phyloP scores from a whole-genome alignment of 192 early-diverging fungal species.

The Coemansia sp. region DNA sequence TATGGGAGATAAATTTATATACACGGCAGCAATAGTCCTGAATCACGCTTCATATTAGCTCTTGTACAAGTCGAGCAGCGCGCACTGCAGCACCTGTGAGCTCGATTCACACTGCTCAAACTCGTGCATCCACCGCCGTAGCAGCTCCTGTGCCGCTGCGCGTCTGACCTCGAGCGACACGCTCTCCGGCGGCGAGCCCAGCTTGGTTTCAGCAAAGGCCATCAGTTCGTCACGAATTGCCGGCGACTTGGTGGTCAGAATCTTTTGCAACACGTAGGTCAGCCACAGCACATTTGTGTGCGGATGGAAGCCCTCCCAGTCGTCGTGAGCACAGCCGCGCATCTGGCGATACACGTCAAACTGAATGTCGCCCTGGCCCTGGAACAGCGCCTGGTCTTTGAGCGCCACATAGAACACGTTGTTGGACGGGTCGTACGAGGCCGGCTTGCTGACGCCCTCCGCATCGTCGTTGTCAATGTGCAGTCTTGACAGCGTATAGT shows the following conservation, averaged over 20 bases:
- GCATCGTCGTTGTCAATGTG: constrained; percentile 47
- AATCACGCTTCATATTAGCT: no score
- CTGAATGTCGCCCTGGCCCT: constrained; percentile 63
- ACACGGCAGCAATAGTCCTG: background rate
- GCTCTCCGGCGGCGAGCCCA: constrained; percentile 26
- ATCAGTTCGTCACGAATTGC: constrained; percentile 39
- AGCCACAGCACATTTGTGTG: constrained; percentile 51
- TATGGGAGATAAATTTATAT: background rate
- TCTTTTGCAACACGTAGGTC: constrained; percentile 47
- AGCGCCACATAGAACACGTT: constrained; percentile 56
- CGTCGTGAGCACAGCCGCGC: constrained; percentile 37
- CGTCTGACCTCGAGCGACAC: constrained; percentile 22
- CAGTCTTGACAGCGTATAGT: constrained; percentile 67
- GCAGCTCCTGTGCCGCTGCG: constrained; percentile 42
- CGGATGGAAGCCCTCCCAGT: constrained; percentile 45
- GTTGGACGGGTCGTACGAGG: constrained; percentile 29
- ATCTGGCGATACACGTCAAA: constrained; percentile 72
- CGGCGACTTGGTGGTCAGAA: constrained; percentile 41
- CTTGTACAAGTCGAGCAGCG: constrained; percentile 50
- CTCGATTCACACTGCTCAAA: constrained; percentile 47
- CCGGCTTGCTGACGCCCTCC: constrained; percentile 17
- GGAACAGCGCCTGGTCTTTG: constrained; percentile 55
- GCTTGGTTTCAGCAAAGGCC: constrained; percentile 40
- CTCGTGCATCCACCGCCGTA: constrained; percentile 47
- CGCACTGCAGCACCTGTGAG: constrained; percentile 43